These are phyloP conservation scores for Corylus heterophylla DNA, from an alignment of 306 rosid genomes.

Conservation along the genomic window DNA sequence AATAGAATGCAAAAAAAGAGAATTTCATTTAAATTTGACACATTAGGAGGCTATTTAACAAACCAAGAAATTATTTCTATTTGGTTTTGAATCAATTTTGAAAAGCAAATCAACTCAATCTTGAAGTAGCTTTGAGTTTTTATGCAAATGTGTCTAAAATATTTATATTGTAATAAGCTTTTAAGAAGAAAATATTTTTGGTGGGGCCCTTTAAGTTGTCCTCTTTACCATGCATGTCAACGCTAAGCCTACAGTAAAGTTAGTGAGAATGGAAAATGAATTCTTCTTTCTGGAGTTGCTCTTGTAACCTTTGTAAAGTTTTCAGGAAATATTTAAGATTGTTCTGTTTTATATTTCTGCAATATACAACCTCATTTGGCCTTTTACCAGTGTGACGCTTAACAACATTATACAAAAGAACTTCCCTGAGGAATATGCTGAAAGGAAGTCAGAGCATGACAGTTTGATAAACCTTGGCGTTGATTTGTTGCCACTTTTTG, in stretches of 20 bases:
- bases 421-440: constrained; percentile 92
- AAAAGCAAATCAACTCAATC: not conserved
- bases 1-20: not conserved
- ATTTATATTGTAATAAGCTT: not conserved
- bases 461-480: constrained; percentile 62
- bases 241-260: constrained; percentile 12
- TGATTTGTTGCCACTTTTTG: constrained; percentile 95
- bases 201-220: not conserved
- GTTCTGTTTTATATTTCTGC: not conserved
- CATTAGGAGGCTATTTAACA: not conserved
- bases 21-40: not conserved
- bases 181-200: constrained; percentile 11
- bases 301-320: constrained; percentile 18
- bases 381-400: constrained; percentile 79
- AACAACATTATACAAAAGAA: constrained; percentile 86
- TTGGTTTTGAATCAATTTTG: not conserved
- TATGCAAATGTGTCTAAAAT: not conserved
- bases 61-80: not conserved
- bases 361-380: constrained; percentile 24
- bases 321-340: constrained; percentile 7
- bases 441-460: constrained; percentile 79
- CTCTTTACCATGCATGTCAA: constrained; percentile 8
- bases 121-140: not conserved
- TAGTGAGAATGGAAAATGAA: not conserved
- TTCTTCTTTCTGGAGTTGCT: constrained; percentile 16